Evolutionary conservation across 202 grass and related monocot genomes (phyloP).

Genomic region (Musa balbisiana): DNA sequence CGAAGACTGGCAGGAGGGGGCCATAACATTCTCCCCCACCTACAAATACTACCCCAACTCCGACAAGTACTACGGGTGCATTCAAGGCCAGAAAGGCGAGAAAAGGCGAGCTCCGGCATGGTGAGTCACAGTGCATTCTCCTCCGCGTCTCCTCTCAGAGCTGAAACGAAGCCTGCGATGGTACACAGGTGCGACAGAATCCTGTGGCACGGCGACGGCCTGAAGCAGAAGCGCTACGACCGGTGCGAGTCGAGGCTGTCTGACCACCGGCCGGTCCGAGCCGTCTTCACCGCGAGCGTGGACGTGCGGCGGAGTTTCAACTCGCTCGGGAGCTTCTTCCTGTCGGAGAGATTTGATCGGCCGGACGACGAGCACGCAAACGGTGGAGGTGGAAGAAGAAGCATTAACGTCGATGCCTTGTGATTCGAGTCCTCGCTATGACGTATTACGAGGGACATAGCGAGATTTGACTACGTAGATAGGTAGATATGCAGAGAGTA

Average conservation of each 20-base stretch:
- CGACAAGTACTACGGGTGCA: conserved; percentile 57
- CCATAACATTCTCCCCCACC: conserved; percentile 63
- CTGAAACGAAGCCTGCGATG: neutral
- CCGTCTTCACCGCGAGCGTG: conserved; percentile 50
- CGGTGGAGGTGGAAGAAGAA: neutral
- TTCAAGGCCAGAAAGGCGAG: conserved; percentile 23
- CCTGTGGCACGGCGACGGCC: conserved; percentile 55
- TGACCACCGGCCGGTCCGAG: conserved; percentile 79
- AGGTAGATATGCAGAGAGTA: neutral
- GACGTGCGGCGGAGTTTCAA: conserved; percentile 44
- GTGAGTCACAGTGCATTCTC: conserved; percentile 15
- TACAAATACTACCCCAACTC: conserved; percentile 86
- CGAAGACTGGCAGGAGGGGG: conserved; percentile 63
- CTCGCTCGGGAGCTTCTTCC: conserved; percentile 71
- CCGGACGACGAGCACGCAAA: neutral
- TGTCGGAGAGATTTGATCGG: conserved; percentile 53
- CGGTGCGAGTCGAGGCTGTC: conserved; percentile 63
- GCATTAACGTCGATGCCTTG: neutral
- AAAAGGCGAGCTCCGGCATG: conserved; percentile 82
- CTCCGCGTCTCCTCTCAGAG: too few relatives aligned
- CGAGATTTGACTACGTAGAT: neutral
- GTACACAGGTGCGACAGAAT: conserved; percentile 59
- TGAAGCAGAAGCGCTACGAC: conserved; percentile 49
- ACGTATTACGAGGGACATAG: neutral
- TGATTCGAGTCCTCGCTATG: neutral